Base-by-base conservation (phyloP, 345 rosid genomes). In the Camelina laxa region DNA sequence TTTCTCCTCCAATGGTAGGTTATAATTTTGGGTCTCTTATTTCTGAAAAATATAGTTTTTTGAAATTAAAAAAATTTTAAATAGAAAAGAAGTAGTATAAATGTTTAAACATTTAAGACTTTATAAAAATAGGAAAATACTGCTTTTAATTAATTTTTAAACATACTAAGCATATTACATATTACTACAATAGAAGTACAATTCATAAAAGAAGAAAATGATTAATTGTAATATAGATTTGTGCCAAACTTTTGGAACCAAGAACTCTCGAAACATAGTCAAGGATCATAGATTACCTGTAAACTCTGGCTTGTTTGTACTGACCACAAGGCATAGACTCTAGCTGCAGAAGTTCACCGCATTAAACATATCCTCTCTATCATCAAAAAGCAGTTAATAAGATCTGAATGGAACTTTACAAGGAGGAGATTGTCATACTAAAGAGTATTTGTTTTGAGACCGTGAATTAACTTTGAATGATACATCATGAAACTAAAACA, bases 401-500 rank as follows among this genome's bases (percentile, higher is more conserved):
- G 47, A 33, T 66, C 50, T 58, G 30, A 7, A 44, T 20, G 48
- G 3, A 10, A 2, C 44, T 4, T 20, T 5, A 48, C n/a, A n/a
- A n/a, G 21, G 20, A 27, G 39, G 20, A 7, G 30, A 24, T 15
- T 9, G 45, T 53, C 44, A 50, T 35, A 64, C 6, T 39, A 7
- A n/a, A n/a, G n/a, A 17, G 12, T 20, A 35, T 16, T 19, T 41
- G 33, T 61, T 22, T 20, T 9, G 51, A 75, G 17, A 61, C 38
- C 0, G 44, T 47, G 22, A 54, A 54, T 44, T 56, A 70, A 33
- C 71, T 76, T 24, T 13, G n/a, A 41, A 50, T 39, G 20, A 75
- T 51, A 60, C 69, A 69, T 53, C 64, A 60, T 41, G 48, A 60
- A 61, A 75, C 59, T 58, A 70, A 76, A 70, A 76, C 75, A 76